phyloP scores from a whole-genome alignment of 2,329 filamentous ascomycete genomes.

The Alternaria postmessia region DNA sequence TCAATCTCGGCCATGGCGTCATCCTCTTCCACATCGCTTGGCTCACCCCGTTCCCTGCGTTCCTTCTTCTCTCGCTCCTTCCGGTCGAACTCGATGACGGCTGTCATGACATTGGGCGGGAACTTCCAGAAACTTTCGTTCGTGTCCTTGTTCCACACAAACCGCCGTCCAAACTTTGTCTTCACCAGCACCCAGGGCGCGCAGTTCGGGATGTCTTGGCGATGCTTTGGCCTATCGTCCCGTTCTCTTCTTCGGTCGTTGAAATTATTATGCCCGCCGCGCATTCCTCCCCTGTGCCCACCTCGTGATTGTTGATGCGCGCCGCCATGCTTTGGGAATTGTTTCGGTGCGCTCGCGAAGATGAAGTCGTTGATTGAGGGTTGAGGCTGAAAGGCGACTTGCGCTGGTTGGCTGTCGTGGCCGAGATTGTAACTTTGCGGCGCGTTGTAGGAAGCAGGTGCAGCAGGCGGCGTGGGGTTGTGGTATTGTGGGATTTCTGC shows the following conservation, averaged over 20 bases:
- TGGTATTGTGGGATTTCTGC: constrained; percentile 17
- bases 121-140: constrained; percentile 96
- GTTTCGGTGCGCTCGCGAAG: constrained; percentile 37
- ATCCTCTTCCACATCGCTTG: constrained; percentile 43
- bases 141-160: constrained; percentile 87
- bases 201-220: constrained; percentile 78
- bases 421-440: constrained; percentile 17
- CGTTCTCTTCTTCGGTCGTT: constrained; percentile 72
- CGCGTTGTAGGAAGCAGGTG: constrained; percentile 11
- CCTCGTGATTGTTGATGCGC: constrained; percentile 29
- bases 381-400: constrained; percentile 47
- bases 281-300: constrained; percentile 49
- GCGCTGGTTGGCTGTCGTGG: constrained; percentile 54
- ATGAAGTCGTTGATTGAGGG: constrained; percentile 62
- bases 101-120: constrained; percentile 83
- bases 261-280: constrained; percentile 63
- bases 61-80: constrained; percentile 75
- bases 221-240: constrained; percentile 80
- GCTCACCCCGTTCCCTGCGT: constrained; percentile 57
- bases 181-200: constrained; percentile 92
- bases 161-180: constrained; percentile 87
- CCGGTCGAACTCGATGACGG: constrained; percentile 70
- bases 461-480: constrained; percentile 9
- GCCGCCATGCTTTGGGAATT: constrained; percentile 25
- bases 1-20: constrained; percentile 46